Evolutionary conservation across 2,329 filamentous ascomycete species (phyloP).

Genomic region (Coccinonectria pachysandricola): DNA sequence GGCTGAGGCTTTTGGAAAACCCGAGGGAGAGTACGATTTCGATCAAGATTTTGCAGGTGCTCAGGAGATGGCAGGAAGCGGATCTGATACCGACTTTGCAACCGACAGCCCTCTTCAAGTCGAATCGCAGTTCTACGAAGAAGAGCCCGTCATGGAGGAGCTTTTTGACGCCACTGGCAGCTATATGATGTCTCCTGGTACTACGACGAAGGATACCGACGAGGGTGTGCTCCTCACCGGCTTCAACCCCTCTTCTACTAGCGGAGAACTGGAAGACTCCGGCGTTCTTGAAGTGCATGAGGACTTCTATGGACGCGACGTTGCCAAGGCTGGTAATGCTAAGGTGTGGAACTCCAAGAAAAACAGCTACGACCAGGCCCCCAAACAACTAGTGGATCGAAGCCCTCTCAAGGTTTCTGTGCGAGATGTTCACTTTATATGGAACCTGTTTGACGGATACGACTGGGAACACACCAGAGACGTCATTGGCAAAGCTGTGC

Average conservation of each 20-base stretch:
- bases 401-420: constrained; percentile 71
- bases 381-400: constrained; percentile 47
- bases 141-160: constrained; percentile 32
- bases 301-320: constrained; percentile 60
- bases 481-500: constrained; percentile 76
- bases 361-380: constrained; percentile 62
- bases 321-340: constrained; percentile 53
- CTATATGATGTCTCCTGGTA: constrained; percentile 18
- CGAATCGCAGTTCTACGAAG: constrained; percentile 38
- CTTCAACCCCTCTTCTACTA: constrained; percentile 18
- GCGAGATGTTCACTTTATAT: constrained; percentile 84
- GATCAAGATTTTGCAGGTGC: constrained; percentile 52
- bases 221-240: constrained; percentile 27
- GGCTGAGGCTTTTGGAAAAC: constrained; percentile 65
- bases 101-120: constrained; percentile 28
- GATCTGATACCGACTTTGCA: constrained; percentile 21
- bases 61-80: constrained; percentile 35
- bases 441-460: constrained; percentile 96
- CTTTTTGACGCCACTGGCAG: constrained; percentile 37
- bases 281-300: constrained; percentile 64
- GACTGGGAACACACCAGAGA: constrained; percentile 88
- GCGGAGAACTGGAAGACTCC: constrained; percentile 38
- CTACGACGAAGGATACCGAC: constrained; percentile 25
- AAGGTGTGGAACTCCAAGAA: constrained; percentile 71
- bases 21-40: constrained; percentile 51